These are phyloP conservation scores for Moesziomyces antarcticus DNA, from an alignment of 1,284 basidiomycete species.

Conservation along the genomic window DNA sequence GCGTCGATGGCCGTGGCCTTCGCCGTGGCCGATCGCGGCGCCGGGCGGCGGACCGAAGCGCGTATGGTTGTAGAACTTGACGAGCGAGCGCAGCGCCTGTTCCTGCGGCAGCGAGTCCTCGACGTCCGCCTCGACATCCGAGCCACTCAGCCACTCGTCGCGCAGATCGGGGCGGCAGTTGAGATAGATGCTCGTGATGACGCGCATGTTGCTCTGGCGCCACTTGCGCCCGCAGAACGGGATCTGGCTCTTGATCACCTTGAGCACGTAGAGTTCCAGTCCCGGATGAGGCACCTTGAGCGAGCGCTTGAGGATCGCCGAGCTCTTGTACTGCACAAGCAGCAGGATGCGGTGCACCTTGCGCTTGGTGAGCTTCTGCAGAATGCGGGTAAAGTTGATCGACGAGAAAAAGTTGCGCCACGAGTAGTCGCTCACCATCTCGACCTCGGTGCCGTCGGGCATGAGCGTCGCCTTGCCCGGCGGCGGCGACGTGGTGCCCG, in stretches of 20 bases:
- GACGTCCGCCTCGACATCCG: conserved; percentile 88
- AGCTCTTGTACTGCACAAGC: conserved; percentile 98
- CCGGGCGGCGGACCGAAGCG: conserved; percentile 44
- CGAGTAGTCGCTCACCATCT: conserved; percentile 90
- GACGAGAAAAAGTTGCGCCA: conserved; percentile 98
- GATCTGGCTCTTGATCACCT: conserved; percentile 98
- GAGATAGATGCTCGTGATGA: conserved; percentile 97
- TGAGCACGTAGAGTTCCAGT: conserved; percentile 94
- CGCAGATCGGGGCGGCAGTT: conserved; percentile 95
- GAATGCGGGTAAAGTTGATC: conserved; percentile 98
- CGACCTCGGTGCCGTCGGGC: conserved; percentile 70
- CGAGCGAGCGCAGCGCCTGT: conserved; percentile 89
- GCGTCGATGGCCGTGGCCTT: conserved; percentile 47
- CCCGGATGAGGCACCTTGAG: conserved; percentile 92
- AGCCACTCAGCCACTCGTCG: conserved; percentile 96
- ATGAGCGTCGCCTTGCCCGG: conserved; percentile 34
- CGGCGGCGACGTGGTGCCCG: conserved; percentile 42
- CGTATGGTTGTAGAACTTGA: conserved; percentile 80
- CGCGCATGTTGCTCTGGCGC: conserved; percentile 99
- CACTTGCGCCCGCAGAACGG: conserved; percentile 98
- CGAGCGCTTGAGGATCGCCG: conserved; percentile 85
- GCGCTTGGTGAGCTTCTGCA: conserved; percentile 97
- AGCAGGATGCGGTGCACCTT: conserved; percentile 94
- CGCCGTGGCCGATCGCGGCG: conserved; percentile 31
- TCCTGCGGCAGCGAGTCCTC: conserved; percentile 85